phyloP scores from a whole-genome alignment of 106 monocot genomes.

The Triglochin maritima region DNA sequence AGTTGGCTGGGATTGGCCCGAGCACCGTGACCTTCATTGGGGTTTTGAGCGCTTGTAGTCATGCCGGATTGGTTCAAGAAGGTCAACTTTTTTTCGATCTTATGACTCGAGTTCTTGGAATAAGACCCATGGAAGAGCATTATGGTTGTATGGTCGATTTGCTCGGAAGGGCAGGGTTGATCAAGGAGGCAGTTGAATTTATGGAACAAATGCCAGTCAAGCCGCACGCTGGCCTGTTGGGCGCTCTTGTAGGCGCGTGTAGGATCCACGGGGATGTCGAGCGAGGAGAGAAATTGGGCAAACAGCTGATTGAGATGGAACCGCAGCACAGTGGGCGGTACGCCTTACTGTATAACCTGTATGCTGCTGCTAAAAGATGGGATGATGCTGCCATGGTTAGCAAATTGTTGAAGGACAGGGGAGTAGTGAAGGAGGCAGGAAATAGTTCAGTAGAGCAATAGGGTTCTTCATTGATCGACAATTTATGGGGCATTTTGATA shows the following conservation, averaged over 20 bases:
- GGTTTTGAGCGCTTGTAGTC: conserved; percentile 48
- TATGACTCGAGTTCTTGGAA: conserved; percentile 30
- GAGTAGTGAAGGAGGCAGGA: conserved; percentile 35
- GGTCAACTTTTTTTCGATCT: conserved; percentile 34
- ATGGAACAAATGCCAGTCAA: conserved; percentile 42
- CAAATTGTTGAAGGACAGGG: conserved; percentile 31
- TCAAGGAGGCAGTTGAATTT: conserved; percentile 47
- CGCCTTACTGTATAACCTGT: conserved; percentile 48
- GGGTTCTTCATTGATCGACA: too few species aligned
- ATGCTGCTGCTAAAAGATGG: conserved; percentile 49
- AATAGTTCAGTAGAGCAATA: conserved; percentile 30
- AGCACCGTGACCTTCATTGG: conserved; percentile 49
- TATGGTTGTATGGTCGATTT: conserved; percentile 71
- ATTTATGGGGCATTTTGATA: background rate
- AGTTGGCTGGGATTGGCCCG: conserved; percentile 18
- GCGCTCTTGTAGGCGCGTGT: conserved; percentile 55
- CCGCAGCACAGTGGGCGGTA: conserved; percentile 43
- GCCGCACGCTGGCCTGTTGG: conserved; percentile 41
- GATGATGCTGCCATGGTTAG: conserved; percentile 43
- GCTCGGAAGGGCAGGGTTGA: conserved; percentile 46
- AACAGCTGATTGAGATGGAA: conserved; percentile 47
- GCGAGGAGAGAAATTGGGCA: conserved; percentile 39
- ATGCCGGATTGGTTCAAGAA: conserved; percentile 45
- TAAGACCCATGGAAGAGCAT: conserved; percentile 47
- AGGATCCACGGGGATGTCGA: conserved; percentile 38